These are phyloP conservation scores for Leptographium procerum DNA, from an alignment of 2,329 filamentous ascomycete genomes.

Conservation along the genomic window DNA sequence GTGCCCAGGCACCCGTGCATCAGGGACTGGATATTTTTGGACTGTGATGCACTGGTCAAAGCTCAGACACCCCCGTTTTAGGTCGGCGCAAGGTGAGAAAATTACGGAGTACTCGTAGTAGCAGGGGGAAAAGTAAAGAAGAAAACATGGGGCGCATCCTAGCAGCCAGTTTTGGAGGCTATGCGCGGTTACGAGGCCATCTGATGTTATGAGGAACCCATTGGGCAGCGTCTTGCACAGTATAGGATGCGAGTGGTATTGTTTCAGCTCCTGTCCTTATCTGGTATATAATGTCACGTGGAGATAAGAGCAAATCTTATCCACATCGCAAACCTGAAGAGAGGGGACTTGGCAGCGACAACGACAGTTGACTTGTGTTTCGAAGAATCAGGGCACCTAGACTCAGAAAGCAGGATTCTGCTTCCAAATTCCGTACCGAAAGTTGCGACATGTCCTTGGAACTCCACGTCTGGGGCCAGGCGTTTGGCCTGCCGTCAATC, in stretches of 20 bases:
- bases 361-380: neutral
- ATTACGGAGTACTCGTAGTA: too few species aligned
- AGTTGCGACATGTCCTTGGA: slow-evolving; percentile 40
- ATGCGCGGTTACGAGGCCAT: too few species aligned
- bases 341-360: neutral
- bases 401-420: too few species aligned
- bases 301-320: neutral
- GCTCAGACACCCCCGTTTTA: neutral
- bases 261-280: neutral
- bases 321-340: neutral
- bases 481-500: slow-evolving; percentile 79
- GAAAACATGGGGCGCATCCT: neutral
- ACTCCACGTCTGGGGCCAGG: slow-evolving; percentile 83
- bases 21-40: neutral
- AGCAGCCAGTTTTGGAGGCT: too few species aligned
- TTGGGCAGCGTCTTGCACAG: neutral
- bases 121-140: neutral
- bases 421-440: too few species aligned
- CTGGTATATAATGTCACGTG: neutral
- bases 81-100: neutral
- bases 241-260: too few species aligned
- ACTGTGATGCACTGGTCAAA: neutral
- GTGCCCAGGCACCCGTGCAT: neutral
- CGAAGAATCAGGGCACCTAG: neutral
- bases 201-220: neutral